These are phyloP conservation scores for Entomortierella chlamydospora DNA, from an alignment of 192 early-diverging fungal genomes.

Conservation along the genomic window DNA sequence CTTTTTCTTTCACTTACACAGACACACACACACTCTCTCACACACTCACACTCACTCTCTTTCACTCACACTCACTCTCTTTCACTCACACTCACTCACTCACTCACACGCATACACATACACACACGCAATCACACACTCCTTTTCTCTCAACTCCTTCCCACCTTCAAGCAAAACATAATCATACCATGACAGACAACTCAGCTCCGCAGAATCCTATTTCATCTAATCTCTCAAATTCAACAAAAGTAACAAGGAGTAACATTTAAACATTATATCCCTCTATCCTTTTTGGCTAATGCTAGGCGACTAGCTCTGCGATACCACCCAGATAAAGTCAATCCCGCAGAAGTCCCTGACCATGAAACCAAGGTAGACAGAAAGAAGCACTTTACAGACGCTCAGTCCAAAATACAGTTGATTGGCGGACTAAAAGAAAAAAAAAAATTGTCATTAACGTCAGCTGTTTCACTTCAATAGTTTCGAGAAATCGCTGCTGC, in stretches of 20 bases:
- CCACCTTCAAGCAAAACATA: background rate
- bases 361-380: constrained; percentile 40
- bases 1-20: background rate
- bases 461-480: constrained; percentile 37
- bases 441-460: background rate
- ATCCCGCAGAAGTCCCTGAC: constrained; percentile 44
- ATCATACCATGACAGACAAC: no score
- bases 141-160: background rate
- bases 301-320: constrained; percentile 64
- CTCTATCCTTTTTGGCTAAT: no score
- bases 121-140: background rate
- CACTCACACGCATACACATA: background rate
- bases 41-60: no score
- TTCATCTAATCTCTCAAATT: background rate
- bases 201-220: background rate
- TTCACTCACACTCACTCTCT: no score
- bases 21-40: background rate
- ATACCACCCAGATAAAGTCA: constrained; percentile 79
- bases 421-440: no score
- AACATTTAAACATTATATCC: no score
- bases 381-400: background rate
- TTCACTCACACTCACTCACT: background rate
- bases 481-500: constrained; percentile 91
- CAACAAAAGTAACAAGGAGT: no score
- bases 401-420: no score